Percentiles rank a stretch among this genome's conserved stretches.
Evolutionary conservation across 305 asterid species (phyloP).

Genomic region (Withania somnifera): DNA sequence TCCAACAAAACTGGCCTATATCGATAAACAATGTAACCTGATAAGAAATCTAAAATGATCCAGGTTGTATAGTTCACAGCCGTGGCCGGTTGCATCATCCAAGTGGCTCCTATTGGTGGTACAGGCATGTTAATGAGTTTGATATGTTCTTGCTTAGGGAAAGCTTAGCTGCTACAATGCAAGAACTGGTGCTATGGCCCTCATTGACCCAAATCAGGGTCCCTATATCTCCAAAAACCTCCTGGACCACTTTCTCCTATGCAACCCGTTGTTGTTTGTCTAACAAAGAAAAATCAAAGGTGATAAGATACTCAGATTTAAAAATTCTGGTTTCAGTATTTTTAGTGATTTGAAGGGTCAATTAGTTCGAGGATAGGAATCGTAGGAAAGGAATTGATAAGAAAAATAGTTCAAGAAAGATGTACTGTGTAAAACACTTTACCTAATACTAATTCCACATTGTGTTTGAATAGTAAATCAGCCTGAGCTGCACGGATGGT

Average conservation of each 20-base stretch:
- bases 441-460: background rate
- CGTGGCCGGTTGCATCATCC: constrained; percentile 77
- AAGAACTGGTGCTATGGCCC: constrained; percentile 55
- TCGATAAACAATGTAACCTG: constrained; percentile 48
- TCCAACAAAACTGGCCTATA: constrained; percentile 60
- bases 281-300: background rate
- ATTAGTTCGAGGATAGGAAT: background rate
- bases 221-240: constrained; percentile 56
- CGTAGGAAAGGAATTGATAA: background rate
- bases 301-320: background rate
- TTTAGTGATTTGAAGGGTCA: background rate
- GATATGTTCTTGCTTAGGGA: constrained; percentile 60
- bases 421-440: background rate
- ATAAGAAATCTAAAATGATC: constrained; percentile 62
- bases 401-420: background rate
- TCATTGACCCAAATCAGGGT: constrained; percentile 45
- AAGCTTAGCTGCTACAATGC: constrained; percentile 49
- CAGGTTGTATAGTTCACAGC: constrained; percentile 76
- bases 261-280: background rate
- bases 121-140: constrained; percentile 56
- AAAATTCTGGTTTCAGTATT: background rate
- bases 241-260: constrained; percentile 10
- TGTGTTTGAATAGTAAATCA: background rate
- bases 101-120: constrained; percentile 44
- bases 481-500: background rate